Percentiles rank a stretch among this genome's conserved stretches.
Conservation (phyloP, 2,329 filamentous ascomycete genomes). For the Thelonectria rubi region DNA sequence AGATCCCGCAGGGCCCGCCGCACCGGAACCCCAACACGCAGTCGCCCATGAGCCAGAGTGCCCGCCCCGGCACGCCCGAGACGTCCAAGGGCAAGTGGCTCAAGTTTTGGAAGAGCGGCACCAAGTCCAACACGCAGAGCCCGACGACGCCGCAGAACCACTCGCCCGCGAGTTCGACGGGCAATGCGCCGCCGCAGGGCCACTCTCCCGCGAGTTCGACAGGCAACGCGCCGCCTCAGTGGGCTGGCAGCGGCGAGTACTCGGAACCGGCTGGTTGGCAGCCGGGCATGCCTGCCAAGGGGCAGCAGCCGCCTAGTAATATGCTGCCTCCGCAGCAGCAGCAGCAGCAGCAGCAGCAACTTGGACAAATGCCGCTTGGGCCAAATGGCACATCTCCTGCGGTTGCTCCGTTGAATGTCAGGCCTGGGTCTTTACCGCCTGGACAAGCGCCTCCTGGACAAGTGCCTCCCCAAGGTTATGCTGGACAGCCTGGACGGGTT, state of each 20-base stretch:
- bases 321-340: constrained; percentile 1
- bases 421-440: neutral
- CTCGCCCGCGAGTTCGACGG: constrained; percentile 23
- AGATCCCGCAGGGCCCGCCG: constrained; percentile 26
- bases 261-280: constrained; percentile 36
- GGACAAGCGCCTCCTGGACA: neutral
- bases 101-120: constrained; percentile 40
- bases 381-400: neutral
- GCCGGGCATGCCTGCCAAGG: constrained; percentile 29
- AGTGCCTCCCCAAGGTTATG: neutral
- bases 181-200: constrained; percentile 10
- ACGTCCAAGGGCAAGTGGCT: constrained; percentile 40
- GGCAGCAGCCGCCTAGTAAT: neutral
- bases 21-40: constrained; percentile 31
- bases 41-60: constrained; percentile 21
- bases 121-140: constrained; percentile 33
- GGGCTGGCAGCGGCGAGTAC: constrained; percentile 38
- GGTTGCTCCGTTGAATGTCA: neutral
- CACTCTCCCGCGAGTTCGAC: constrained; percentile 25
- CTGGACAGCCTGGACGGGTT: constrained; percentile 2
- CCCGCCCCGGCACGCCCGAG: constrained; percentile 32
- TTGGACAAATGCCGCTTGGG: constrained; percentile 3
- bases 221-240: constrained; percentile 19
- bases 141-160: constrained; percentile 29
- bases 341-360: neutral